These are phyloP conservation scores for Skeletonema tropicum DNA, from an alignment of 108 stramenopile genomes.

Conservation along the genomic window DNA sequence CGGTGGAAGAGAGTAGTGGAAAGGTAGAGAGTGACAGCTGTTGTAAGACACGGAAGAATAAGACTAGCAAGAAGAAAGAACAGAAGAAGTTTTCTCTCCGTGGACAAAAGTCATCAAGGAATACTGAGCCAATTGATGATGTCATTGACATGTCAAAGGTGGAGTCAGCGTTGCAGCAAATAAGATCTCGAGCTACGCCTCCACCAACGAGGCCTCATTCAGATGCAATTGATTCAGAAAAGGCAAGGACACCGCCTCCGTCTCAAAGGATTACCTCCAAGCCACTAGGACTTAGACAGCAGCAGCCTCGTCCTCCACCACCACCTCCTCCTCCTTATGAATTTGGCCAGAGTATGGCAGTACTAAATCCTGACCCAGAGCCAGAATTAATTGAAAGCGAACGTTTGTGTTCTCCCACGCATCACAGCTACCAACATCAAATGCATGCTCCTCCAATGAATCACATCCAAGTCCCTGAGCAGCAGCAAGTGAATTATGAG, in stretches of 20 bases:
- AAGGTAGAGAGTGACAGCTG: no score
- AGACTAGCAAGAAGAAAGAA: not conserved
- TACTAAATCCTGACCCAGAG: constrained; percentile 3
- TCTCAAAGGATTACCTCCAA: not conserved
- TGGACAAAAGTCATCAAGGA: not conserved
- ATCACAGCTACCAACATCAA: not conserved
- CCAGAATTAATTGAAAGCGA: not conserved
- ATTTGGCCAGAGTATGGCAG: not conserved
- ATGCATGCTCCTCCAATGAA: not conserved
- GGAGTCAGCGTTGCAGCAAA: not conserved
- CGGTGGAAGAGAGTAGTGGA: not conserved
- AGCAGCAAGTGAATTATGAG: not conserved
- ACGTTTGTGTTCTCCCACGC: not conserved
- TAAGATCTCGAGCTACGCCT: not conserved
- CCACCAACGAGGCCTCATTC: not conserved
- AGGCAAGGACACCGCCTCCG: not conserved
- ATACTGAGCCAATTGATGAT: not conserved
- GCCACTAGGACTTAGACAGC: not conserved
- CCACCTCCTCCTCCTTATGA: not conserved
- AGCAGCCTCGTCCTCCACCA: not conserved
- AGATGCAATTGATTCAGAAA: not conserved
- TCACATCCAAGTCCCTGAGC: not conserved
- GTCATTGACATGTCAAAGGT: not conserved
- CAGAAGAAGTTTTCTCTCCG: not conserved
- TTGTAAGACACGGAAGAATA: no score